Evolutionary conservation across 2,329 filamentous ascomycete species (phyloP), one percentile per base, ranked within the genome.

Genomic region (Diplodia intermedia): DNA sequence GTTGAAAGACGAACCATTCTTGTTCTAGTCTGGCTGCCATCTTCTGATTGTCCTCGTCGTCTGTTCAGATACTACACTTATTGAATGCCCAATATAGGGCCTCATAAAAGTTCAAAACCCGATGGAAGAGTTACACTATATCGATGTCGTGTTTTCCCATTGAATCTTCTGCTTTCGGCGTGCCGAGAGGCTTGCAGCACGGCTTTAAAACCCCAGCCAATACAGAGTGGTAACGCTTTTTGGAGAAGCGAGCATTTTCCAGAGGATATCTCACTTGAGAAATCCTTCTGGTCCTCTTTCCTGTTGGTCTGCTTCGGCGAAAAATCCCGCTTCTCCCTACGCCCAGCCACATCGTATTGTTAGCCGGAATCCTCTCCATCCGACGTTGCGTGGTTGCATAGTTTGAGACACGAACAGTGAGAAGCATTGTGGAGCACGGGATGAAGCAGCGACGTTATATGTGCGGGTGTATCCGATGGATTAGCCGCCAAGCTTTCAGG

Each of bases 341-440:
- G 33, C 29, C 11, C 8, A 50, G 47, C 60, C 60, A 52, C 43
- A 33, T 43, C 26, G 33, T 31, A 4, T 38, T 38, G 36, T 38
- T 38, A 15, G 57, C 18, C 60, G 60, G 60, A 20, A 52, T 6
- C 60, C 18, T 47, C 11, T 15, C 60, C 43, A 63, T 52, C 47
- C 60, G 60, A n/a, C 36, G 60, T 63, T 49, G 50, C 60, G 47
- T 4, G 47, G 20, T 15, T 63, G 47, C 60, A 63, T 47, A n/a
- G 38, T 52, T 6, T 63, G 60, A 63, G 60, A 63, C 60, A 7
- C 18, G 4, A 47, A 47, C 47, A 12, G 60, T 47, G n/a, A 15
- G 60, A 38, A 43, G 60, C 60, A 63, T 63, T 63, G 60, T 63
- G 60, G 60, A 52, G 60, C 60, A 63, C 18, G 31, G 36, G n/a